phyloP scores from a whole-genome alignment of 2,329 filamentous ascomycete genomes.

The Venturiaceae sp. region DNA sequence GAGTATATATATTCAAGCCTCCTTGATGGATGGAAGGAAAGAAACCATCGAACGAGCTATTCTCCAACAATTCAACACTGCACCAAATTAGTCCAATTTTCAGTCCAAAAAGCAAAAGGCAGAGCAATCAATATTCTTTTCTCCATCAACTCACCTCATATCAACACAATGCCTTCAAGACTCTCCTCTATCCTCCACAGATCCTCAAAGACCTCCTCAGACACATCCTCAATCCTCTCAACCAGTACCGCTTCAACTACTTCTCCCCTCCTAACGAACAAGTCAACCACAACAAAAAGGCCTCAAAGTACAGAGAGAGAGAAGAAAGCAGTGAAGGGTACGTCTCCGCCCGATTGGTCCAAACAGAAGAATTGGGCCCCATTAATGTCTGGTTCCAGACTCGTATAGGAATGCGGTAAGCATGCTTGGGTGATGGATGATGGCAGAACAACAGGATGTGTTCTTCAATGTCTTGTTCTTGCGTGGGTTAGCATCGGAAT shows the following conservation, averaged over 20 bases:
- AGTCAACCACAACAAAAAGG: neutral
- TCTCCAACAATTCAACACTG: too few species aligned
- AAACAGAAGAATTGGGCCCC: neutral
- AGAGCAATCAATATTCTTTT: too few species aligned
- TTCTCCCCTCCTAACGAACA: neutral
- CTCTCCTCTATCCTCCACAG: neutral
- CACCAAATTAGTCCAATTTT: too few species aligned
- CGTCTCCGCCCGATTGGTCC: neutral
- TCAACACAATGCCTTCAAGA: neutral
- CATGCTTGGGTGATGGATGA: neutral
- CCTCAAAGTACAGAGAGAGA: neutral
- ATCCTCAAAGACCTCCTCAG: neutral
- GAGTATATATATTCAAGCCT: too few species aligned
- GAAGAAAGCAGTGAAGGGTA: neutral
- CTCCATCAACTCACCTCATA: neutral
- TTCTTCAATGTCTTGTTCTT: too few species aligned
- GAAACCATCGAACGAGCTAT: too few species aligned
- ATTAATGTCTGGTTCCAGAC: neutral
- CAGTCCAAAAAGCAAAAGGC: too few species aligned
- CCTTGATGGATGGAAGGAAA: too few species aligned
- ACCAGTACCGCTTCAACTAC: neutral
- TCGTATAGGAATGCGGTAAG: neutral
- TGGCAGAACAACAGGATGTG: too few species aligned
- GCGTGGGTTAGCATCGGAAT: too few species aligned
- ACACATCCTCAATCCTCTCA: neutral